phyloP scores from a whole-genome alignment of 805 yeast species.

The Ogataea pini region DNA sequence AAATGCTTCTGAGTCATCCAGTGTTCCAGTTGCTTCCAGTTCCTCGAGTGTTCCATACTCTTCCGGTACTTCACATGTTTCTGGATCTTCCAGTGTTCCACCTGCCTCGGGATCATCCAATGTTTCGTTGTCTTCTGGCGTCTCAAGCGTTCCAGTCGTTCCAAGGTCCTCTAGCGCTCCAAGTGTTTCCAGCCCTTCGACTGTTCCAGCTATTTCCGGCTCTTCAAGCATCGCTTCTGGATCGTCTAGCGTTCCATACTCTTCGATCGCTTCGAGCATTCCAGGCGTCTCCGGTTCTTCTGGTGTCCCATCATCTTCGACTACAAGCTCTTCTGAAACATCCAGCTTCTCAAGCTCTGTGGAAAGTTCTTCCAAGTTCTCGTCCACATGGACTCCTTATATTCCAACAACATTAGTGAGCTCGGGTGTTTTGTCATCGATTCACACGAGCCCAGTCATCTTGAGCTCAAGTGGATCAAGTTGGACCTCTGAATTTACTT shows the following conservation, averaged over 20 bases:
- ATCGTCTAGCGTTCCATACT: not conserved
- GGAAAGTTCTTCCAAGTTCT: not conserved
- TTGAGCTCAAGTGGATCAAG: not conserved
- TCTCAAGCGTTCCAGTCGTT: too few relatives aligned
- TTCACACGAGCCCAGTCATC: not conserved
- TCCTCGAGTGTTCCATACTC: too few relatives aligned
- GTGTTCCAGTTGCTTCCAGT: not conserved
- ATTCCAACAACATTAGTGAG: not conserved
- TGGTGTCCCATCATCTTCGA: not conserved
- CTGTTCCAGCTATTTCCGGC: not conserved
- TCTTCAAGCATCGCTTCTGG: not conserved
- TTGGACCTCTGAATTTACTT: not conserved
- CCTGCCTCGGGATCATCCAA: not conserved
- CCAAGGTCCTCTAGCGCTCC: not conserved
- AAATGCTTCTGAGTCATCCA: not conserved
- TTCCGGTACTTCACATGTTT: not conserved
- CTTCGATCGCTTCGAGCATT: not conserved
- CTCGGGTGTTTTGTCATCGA: not conserved
- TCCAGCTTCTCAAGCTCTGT: not conserved
- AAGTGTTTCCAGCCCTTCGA: not conserved
- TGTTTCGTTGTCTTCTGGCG: not conserved
- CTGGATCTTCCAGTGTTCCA: not conserved
- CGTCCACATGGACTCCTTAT: not conserved
- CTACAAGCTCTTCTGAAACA: not conserved
- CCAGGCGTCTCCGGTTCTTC: not conserved